A percentile compares a stretch with the other conserved stretches of the same genome.
These are phyloP conservation scores for Prunus armeniaca DNA, from an alignment of 306 rosid species.

Conservation along the genomic window DNA sequence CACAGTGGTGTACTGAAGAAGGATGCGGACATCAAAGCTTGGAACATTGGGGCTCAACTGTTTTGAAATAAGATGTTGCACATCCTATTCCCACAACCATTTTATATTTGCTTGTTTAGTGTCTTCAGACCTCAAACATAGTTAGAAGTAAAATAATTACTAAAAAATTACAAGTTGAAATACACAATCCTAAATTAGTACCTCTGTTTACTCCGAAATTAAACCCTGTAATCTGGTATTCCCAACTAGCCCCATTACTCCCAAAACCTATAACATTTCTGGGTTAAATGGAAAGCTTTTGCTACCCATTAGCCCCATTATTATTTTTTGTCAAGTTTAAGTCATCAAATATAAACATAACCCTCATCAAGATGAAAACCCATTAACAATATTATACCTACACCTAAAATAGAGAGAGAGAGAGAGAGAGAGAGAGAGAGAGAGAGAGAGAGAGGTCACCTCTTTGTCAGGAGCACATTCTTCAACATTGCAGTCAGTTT, in stretches of 20 bases:
- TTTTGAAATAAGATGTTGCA: too few species aligned
- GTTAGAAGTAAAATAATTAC: background rate
- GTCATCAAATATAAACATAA: background rate
- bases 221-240: background rate
- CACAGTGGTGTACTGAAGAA: background rate
- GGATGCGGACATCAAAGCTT: background rate
- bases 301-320: background rate
- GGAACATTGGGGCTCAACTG: background rate
- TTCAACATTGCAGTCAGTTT: conserved; percentile 77
- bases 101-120: background rate
- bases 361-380: background rate
- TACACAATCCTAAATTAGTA: background rate
- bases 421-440: background rate
- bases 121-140: background rate
- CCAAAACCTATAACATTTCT: background rate
- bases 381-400: background rate
- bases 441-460: conserved; percentile 33
- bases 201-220: background rate
- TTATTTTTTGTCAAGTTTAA: background rate
- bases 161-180: background rate
- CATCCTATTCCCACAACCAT: background rate
- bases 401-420: background rate
- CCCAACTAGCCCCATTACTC: background rate
- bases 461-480: conserved; percentile 97
- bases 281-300: background rate